Percentiles rank a stretch among this genome's conserved stretches.
Evolutionary conservation across 257 asterid species (phyloP).

Genomic region (Solanum raphanifolium): DNA sequence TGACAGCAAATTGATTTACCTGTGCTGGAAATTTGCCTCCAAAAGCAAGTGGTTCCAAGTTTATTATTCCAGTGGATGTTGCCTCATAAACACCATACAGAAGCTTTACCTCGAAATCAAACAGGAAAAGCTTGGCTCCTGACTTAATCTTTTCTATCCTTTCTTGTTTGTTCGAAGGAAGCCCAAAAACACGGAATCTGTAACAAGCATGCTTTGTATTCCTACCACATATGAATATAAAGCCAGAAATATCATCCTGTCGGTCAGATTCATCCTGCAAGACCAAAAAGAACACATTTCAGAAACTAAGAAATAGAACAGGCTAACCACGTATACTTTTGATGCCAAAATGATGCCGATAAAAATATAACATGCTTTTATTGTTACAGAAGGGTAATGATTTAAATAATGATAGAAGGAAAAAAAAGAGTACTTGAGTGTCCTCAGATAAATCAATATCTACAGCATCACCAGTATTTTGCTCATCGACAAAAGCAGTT

Average conservation of each 20-base stretch:
- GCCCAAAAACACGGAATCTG: constrained; percentile 70
- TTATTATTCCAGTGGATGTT: constrained; percentile 40
- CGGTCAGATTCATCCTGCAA: background rate
- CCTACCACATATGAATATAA: constrained; percentile 57
- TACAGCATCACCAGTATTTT: background rate
- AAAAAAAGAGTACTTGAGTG: background rate
- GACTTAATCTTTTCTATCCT: constrained; percentile 44
- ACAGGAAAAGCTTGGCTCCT: constrained; percentile 65
- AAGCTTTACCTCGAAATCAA: constrained; percentile 47
- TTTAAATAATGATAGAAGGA: background rate
- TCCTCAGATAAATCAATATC: background rate
- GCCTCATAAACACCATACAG: constrained; percentile 74
- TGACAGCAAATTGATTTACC: constrained; percentile 22
- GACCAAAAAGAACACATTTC: background rate
- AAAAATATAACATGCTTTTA: background rate
- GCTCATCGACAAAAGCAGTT: background rate
- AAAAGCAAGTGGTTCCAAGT: constrained; percentile 75
- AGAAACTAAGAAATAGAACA: background rate
- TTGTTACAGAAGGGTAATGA: background rate
- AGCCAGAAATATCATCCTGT: constrained; percentile 30
- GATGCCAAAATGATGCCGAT: background rate
- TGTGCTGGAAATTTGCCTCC: constrained; percentile 69
- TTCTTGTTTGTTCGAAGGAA: constrained; percentile 37
- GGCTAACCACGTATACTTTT: background rate
- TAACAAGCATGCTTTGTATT: constrained; percentile 55